These are phyloP conservation scores for Cyberlindnera veronae DNA, from an alignment of 805 yeast genomes.

Conservation along the genomic window DNA sequence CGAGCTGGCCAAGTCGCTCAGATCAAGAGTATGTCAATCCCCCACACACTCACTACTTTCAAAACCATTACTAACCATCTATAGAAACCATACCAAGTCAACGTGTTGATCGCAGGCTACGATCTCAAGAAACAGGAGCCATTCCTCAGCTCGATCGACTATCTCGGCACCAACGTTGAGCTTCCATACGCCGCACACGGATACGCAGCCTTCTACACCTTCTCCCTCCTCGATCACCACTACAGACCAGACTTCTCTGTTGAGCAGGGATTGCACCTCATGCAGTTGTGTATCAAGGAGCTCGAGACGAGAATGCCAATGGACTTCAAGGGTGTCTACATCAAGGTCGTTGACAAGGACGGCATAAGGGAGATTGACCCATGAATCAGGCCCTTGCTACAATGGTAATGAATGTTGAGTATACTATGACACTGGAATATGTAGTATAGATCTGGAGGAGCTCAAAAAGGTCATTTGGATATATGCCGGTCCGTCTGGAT, in stretches of 20 bases:
- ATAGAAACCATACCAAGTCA: slow-evolving; percentile 88
- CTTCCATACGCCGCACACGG: slow-evolving; percentile 98
- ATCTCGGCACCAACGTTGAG: slow-evolving; percentile 85
- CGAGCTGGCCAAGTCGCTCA: slow-evolving; percentile 79
- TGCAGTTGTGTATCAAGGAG: slow-evolving; percentile 73
- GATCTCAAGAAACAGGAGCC: slow-evolving; percentile 60
- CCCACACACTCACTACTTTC: not conserved
- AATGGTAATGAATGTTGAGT: no score
- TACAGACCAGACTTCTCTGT: slow-evolving; percentile 71
- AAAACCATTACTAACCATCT: slow-evolving; percentile 1
- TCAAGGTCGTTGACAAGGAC: slow-evolving; percentile 63
- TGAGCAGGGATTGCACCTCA: slow-evolving; percentile 75
- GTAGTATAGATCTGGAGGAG: no score
- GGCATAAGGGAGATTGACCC: slow-evolving; percentile 49
- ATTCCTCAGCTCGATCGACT: slow-evolving; percentile 83
- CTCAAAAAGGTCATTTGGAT: no score
- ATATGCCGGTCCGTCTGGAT: no score
- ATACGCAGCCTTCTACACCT: slow-evolving; percentile 93
- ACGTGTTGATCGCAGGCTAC: slow-evolving; percentile 83
- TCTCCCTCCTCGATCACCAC: slow-evolving; percentile 87
- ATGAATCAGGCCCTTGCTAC: no score
- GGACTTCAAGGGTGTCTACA: slow-evolving; percentile 84
- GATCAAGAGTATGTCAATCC: slow-evolving; percentile 60
- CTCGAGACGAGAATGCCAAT: slow-evolving; percentile 83
- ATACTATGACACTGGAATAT: no score